phyloP scores from a whole-genome alignment of 23 red algal genomes.

The Gracilaria caudata region DNA sequence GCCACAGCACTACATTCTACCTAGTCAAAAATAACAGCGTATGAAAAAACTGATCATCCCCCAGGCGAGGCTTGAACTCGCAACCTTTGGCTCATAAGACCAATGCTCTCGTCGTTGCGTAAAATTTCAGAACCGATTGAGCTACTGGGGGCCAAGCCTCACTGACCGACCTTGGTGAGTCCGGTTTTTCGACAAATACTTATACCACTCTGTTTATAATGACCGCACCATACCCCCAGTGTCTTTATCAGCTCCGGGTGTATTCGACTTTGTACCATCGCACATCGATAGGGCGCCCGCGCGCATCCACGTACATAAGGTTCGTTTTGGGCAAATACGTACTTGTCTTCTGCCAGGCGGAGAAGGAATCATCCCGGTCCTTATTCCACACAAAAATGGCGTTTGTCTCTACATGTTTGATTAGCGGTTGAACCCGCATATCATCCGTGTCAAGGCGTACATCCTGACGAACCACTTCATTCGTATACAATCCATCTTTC shows the following conservation, averaged over 20 bases:
- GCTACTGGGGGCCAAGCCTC: constrained; percentile 65
- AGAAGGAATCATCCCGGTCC: constrained; percentile 7
- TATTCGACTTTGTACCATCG: constrained; percentile 49
- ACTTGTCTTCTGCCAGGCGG: constrained; percentile 55
- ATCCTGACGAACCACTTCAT: constrained; percentile 50
- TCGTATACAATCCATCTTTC: constrained; percentile 44
- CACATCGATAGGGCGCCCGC: constrained; percentile 49
- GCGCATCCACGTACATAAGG: constrained; percentile 37
- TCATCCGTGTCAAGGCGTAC: constrained; percentile 40
- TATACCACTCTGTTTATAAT: not conserved
- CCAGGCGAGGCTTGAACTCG: constrained; percentile 84
- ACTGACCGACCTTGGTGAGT: not conserved
- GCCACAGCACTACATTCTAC: too few species aligned
- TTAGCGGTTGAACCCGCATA: constrained; percentile 6
- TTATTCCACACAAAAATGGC: constrained; percentile 11
- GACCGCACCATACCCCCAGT: not conserved
- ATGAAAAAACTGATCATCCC: constrained; percentile 33
- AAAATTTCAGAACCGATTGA: constrained; percentile 61
- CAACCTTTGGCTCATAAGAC: constrained; percentile 86
- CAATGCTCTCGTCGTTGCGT: constrained; percentile 63
- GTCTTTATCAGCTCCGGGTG: not conserved
- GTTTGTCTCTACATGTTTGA: constrained; percentile 49
- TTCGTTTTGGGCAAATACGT: constrained; percentile 16
- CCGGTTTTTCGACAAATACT: not conserved
- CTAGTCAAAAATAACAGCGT: too few species aligned